Percentiles rank a stretch among this genome's conserved stretches.
Evolutionary conservation across 768 basidiomycete genomes (phyloP).

Genomic region (Glaciozyma antarctica): DNA sequence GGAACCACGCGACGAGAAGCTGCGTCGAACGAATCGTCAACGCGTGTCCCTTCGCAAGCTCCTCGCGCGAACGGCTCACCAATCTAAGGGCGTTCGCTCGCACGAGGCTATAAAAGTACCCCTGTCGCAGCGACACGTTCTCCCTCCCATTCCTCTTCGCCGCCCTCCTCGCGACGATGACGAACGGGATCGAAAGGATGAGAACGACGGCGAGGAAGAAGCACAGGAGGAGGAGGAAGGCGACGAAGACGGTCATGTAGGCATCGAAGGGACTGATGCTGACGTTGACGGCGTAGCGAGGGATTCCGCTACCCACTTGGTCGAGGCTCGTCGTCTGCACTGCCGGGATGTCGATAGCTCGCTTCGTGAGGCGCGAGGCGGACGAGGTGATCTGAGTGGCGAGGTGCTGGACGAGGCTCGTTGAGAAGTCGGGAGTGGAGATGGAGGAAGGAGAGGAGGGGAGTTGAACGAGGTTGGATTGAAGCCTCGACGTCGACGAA

Average conservation of each 20-base stretch:
- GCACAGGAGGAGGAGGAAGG: slow-evolving; percentile 55
- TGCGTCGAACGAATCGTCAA: slow-evolving; percentile 34
- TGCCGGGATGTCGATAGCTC: slow-evolving; percentile 35
- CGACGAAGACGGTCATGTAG: slow-evolving; percentile 73
- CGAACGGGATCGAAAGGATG: slow-evolving; percentile 40
- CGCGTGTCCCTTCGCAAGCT: no score
- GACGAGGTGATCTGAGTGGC: no score
- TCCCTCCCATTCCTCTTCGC: slow-evolving; percentile 29
- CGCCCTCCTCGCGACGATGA: slow-evolving; percentile 23
- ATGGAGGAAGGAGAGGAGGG: no score
- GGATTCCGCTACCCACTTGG: slow-evolving; percentile 27
- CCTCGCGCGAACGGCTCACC: not conserved
- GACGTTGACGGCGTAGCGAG: slow-evolving; percentile 54
- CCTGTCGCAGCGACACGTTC: slow-evolving; percentile 34
- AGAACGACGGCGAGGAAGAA: slow-evolving; percentile 51
- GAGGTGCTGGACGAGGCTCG: no score
- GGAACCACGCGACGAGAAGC: slow-evolving; percentile 58
- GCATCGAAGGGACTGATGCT: slow-evolving; percentile 76
- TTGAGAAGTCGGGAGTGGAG: no score
- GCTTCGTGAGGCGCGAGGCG: no score
- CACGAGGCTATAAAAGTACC: slow-evolving; percentile 37
- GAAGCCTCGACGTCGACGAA: not conserved
- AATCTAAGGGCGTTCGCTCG: slow-evolving; percentile 12
- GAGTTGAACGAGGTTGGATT: no score
- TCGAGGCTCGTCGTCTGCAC: slow-evolving; percentile 47